A percentile compares a stretch with the other conserved stretches of the same genome.
These are phyloP conservation scores for Magnusiomyces sp. DNA, from an alignment of 1,139 yeast genomes.

Conservation along the genomic window DNA sequence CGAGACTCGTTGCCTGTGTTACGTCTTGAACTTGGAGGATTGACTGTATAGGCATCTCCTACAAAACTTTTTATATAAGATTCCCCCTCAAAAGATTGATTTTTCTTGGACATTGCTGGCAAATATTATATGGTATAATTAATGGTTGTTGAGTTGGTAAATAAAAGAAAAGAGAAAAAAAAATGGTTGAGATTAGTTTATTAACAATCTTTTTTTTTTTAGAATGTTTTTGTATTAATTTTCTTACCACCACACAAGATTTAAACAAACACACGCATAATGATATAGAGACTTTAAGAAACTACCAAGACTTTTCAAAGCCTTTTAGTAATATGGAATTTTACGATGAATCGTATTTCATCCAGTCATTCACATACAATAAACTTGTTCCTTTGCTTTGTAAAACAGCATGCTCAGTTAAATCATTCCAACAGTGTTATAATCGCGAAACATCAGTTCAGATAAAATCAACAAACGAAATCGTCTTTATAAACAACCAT, in stretches of 20 bases:
- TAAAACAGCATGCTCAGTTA: constrained; percentile 14
- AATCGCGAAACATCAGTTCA: background rate
- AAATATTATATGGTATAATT: background rate
- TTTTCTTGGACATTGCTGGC: constrained; percentile 3
- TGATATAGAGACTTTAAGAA: too few relatives aligned
- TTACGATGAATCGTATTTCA: constrained; percentile 15
- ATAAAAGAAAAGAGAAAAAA: too few relatives aligned
- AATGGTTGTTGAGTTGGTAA: background rate
- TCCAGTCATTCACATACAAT: constrained; percentile 18
- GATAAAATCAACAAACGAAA: too few relatives aligned
- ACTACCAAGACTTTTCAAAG: background rate
- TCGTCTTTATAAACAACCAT: too few relatives aligned
- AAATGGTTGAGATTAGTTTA: too few relatives aligned
- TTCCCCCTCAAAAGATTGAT: too few relatives aligned
- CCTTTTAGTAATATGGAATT: background rate
- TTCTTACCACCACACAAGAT: too few relatives aligned
- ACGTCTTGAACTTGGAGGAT: background rate
- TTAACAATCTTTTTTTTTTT: background rate
- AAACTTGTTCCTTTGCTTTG: constrained; percentile 20
- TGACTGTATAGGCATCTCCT: background rate
- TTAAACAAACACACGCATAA: too few relatives aligned
- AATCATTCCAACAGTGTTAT: constrained; percentile 4
- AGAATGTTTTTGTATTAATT: background rate
- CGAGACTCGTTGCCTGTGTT: constrained; percentile 2
- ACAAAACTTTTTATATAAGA: constrained; percentile 8